Evolutionary conservation across 2,329 filamentous ascomycete genomes (phyloP).

Genomic region (Trichoderma semiorbis): DNA sequence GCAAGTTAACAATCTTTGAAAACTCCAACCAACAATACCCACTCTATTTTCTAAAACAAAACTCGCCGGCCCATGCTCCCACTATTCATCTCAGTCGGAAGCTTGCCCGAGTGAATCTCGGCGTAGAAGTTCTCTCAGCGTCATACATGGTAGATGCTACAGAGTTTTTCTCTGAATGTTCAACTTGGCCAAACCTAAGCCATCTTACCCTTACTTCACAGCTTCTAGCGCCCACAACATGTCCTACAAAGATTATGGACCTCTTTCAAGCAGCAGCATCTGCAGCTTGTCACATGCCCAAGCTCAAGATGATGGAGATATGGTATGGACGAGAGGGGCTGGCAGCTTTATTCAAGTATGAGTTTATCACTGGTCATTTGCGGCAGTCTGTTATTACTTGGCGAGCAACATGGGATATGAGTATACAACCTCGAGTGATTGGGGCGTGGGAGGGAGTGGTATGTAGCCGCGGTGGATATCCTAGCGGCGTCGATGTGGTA

Average conservation of each 20-base stretch:
- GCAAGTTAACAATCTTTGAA: slow-evolving; percentile 34
- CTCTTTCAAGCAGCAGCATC: slow-evolving; percentile 29
- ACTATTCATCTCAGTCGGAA: slow-evolving; percentile 27
- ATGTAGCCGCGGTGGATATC: neutral
- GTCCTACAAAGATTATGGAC: slow-evolving; percentile 23
- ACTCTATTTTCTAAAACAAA: slow-evolving; percentile 2
- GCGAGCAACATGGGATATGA: slow-evolving; percentile 25
- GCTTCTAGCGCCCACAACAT: slow-evolving; percentile 24
- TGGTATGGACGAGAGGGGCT: slow-evolving; percentile 31
- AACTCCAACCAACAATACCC: slow-evolving; percentile 34
- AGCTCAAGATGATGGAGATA: slow-evolving; percentile 30
- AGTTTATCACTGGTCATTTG: slow-evolving; percentile 20
- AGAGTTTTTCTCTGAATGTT: slow-evolving; percentile 29
- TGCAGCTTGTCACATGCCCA: slow-evolving; percentile 29
- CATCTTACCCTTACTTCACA: slow-evolving; percentile 32
- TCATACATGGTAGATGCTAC: slow-evolving; percentile 33
- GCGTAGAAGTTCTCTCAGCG: slow-evolving; percentile 29
- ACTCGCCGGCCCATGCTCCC: slow-evolving; percentile 17
- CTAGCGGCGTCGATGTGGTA: slow-evolving; percentile 20
- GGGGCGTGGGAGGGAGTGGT: slow-evolving; percentile 27
- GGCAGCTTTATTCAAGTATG: slow-evolving; percentile 27
- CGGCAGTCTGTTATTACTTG: slow-evolving; percentile 25
- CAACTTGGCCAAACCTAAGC: slow-evolving; percentile 32
- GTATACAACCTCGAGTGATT: slow-evolving; percentile 18
- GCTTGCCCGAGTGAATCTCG: slow-evolving; percentile 30